These are phyloP conservation scores for Tillandsia fasciculata DNA, from an alignment of 176 grass and related monocot genomes.

Conservation along the genomic window DNA sequence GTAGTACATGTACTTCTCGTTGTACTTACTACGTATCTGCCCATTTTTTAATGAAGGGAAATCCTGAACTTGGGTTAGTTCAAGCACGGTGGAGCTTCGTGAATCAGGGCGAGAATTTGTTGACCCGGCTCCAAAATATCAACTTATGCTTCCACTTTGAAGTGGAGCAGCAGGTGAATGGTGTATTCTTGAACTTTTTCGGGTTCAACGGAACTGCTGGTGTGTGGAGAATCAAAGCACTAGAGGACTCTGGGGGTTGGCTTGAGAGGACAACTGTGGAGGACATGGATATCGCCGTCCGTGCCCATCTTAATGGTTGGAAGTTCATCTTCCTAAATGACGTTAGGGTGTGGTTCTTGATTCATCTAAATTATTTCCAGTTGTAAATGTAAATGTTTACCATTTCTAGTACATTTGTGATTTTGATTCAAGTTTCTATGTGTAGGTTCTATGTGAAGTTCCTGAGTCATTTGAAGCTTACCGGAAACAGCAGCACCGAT, in stretches of 20 bases:
- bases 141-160: constrained; percentile 99
- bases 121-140: constrained; percentile 95
- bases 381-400: background rate
- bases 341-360: constrained; percentile 45
- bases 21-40: background rate
- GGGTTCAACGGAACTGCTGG: constrained; percentile 97
- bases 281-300: constrained; percentile 99
- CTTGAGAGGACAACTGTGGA: constrained; percentile 97
- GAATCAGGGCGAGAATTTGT: constrained; percentile 89
- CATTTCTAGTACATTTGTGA: background rate
- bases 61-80: constrained; percentile 76
- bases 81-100: constrained; percentile 95
- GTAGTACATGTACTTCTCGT: background rate
- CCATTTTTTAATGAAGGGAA: constrained; percentile 29
- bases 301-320: constrained; percentile 83
- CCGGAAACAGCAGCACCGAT: constrained; percentile 95
- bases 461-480: constrained; percentile 88
- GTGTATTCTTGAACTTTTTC: constrained; percentile 91
- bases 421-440: background rate
- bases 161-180: constrained; percentile 99
- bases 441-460: constrained; percentile 72
- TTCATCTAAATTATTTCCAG: background rate
- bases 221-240: constrained; percentile 90
- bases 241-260: constrained; percentile 92
- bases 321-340: constrained; percentile 98